Percentiles rank a stretch among this genome's conserved stretches.
These are phyloP conservation scores for Reticulascus tulasneorum DNA, from an alignment of 2,329 filamentous ascomycete genomes.

Conservation along the genomic window DNA sequence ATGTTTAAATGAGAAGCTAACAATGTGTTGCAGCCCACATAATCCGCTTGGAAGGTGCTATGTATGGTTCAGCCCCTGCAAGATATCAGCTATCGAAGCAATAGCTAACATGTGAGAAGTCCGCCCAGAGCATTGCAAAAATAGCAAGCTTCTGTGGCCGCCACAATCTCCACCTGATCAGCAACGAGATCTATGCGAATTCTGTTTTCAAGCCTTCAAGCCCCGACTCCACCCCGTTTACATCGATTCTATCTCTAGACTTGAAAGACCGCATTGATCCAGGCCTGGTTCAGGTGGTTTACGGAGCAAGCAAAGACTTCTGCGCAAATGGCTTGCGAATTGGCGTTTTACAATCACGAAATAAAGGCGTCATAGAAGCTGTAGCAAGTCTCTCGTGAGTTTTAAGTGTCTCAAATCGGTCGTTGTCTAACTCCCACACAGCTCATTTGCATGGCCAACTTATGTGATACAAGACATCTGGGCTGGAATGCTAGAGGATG, in stretches of 20 bases:
- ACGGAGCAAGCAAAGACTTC: conserved; percentile 31
- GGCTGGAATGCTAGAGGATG: conserved; percentile 11
- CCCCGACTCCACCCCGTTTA: conserved; percentile 22
- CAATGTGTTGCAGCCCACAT: conserved; percentile 19
- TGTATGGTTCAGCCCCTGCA: too few relatives aligned
- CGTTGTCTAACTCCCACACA: conserved; percentile 4
- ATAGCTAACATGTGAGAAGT: background rate
- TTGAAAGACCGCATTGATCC: conserved; percentile 28
- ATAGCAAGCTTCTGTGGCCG: conserved; percentile 34
- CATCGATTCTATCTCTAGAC: conserved; percentile 29
- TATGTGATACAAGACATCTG: conserved; percentile 7
- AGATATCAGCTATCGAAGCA: background rate
- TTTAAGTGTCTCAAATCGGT: background rate
- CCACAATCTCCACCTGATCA: conserved; percentile 39
- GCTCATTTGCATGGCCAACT: conserved; percentile 8
- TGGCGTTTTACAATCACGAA: conserved; percentile 24
- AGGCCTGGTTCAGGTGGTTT: conserved; percentile 35
- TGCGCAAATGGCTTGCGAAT: conserved; percentile 39
- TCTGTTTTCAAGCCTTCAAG: conserved; percentile 34
- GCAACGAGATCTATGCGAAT: conserved; percentile 45
- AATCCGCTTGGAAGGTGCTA: conserved; percentile 28
- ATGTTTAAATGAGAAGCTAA: conserved; percentile 2
- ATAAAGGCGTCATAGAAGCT: conserved; percentile 4
- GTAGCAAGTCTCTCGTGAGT: conserved; percentile 8
- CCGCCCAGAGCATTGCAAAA: conserved; percentile 20